Conservation (phyloP, 768 basidiomycete species). For the Sarcodon aspratus region DNA sequence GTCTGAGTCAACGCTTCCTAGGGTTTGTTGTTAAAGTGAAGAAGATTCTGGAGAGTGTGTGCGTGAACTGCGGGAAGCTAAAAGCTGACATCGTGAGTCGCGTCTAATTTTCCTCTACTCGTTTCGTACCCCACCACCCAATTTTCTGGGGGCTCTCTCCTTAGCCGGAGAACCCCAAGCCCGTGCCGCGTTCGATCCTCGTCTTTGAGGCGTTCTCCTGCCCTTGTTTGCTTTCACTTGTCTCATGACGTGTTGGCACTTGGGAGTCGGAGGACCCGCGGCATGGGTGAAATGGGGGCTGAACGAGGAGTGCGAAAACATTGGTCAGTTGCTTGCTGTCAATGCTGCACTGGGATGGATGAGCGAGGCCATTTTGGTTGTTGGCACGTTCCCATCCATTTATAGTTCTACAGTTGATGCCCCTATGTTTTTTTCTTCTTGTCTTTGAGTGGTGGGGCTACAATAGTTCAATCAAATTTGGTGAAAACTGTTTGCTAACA, state of each 20-base stretch:
- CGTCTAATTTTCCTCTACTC: slow-evolving; percentile 69
- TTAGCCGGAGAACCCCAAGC: slow-evolving; percentile 89
- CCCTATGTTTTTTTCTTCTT: slow-evolving; percentile 42
- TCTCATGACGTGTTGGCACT: slow-evolving; percentile 44
- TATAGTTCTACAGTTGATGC: slow-evolving; percentile 10
- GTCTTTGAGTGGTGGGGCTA: slow-evolving; percentile 17
- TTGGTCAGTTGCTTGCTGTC: slow-evolving; percentile 12
- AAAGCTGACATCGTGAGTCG: slow-evolving; percentile 96
- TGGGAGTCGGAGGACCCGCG: slow-evolving; percentile 77
- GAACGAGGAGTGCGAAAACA: slow-evolving; percentile 88
- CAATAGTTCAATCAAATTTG: slow-evolving; percentile 1
- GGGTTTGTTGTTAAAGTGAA: slow-evolving; percentile 99
- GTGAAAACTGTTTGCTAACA: slow-evolving; percentile 16
- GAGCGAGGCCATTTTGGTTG: slow-evolving; percentile 38
- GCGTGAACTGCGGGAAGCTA: slow-evolving; percentile 96
- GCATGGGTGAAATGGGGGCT: slow-evolving; percentile 96
- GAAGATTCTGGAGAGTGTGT: slow-evolving; percentile 98
- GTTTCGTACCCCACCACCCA: slow-evolving; percentile 88
- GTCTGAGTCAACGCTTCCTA: slow-evolving; percentile 14
- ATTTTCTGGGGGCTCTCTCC: slow-evolving; percentile 99
- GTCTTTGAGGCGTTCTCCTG: slow-evolving; percentile 78
- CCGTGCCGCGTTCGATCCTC: slow-evolving; percentile 70
- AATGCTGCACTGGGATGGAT: slow-evolving; percentile 26
- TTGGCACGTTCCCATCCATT: slow-evolving; percentile 15
- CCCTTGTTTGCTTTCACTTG: slow-evolving; percentile 75